Evolutionary conservation across 805 yeast genomes (phyloP).

Genomic region (Wilhelminamyces savonicus): DNA sequence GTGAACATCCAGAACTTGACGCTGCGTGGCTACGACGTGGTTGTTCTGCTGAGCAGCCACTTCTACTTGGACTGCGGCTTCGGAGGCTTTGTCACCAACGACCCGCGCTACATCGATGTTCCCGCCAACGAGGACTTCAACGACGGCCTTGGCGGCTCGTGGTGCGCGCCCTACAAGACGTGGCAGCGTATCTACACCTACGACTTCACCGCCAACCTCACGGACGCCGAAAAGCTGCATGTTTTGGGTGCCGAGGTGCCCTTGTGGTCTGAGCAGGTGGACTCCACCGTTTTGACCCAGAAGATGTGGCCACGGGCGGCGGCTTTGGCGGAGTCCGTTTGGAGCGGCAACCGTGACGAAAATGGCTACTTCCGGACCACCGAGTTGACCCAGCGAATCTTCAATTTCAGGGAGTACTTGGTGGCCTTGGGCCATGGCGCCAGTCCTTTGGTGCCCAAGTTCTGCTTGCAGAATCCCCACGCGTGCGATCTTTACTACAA

Average conservation of each 20-base stretch:
- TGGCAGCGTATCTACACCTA: constrained; percentile 36
- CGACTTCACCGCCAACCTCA: constrained; percentile 26
- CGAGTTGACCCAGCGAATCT: constrained; percentile 26
- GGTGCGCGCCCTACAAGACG: constrained; percentile 40
- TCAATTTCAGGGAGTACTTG: constrained; percentile 33
- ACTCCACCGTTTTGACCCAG: constrained; percentile 19
- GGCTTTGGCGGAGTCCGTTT: constrained; percentile 33
- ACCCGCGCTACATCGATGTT: constrained; percentile 23
- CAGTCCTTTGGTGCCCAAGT: constrained; percentile 30
- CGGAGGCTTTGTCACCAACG: constrained; percentile 32
- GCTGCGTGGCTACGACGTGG: constrained; percentile 28
- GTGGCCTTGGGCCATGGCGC: constrained; percentile 28
- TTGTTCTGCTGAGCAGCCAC: constrained; percentile 26
- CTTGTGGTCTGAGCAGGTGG: constrained; percentile 35
- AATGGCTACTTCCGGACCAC: constrained; percentile 22
- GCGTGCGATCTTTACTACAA: constrained; percentile 22
- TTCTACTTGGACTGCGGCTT: constrained; percentile 37
- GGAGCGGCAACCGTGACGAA: constrained; percentile 35
- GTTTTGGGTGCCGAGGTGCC: constrained; percentile 36
- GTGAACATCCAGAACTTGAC: constrained; percentile 22
- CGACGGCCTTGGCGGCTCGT: constrained; percentile 27
- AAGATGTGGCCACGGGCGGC: constrained; percentile 38
- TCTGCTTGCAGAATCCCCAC: constrained; percentile 30
- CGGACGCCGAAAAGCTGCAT: constrained; percentile 19
- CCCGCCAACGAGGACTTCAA: constrained; percentile 18